Base-by-base conservation (phyloP, 2,329 filamentous ascomycete genomes). In the Thielaviopsis musarum region DNA sequence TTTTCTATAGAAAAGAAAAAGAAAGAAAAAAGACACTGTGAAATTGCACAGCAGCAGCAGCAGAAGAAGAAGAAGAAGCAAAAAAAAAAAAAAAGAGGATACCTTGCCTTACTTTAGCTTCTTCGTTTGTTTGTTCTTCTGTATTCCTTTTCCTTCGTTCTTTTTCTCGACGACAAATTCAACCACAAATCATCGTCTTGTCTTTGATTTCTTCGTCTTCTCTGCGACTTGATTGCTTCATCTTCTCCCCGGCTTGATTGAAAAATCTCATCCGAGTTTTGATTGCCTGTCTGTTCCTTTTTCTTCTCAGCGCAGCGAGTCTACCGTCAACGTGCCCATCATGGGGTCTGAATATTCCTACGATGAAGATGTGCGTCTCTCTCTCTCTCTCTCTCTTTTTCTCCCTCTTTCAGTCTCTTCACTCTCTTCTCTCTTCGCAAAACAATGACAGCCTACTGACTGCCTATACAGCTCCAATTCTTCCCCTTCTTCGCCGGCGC, bases 401-500 rank as follows among this genome's bases (percentile, higher is more conserved):
- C 22, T 17, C 21, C 30, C 10, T 26, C 30, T 45, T n/a, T 15
- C 34, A 24, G 72, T 59, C 21, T 34, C 10, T 17, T n/a, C n/a
- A n/a, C 13, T 15, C 15, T 55, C 12, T 49, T 13, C n/a, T 17
- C 19, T 49, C n/a, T 38, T 15, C 34, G 21, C 6, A 6, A 26
- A 26, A 6, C 24, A 26, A 26, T 26, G 24, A 26, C 24, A 26
- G 22, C 53, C 26, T n/a, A 55, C 45, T 59, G 34, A 7, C 21
- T n/a, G n/a, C n/a, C 38, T 48, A 13, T 21, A 54, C 62, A 93
- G 82, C 91, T 90, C 67, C 88, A 96, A 81, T 96, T 96, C 77
- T 98, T 96, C 78, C 93, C 94, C 66, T 95, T 95, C 81, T 98
- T 98, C 77, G 85, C 97, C 74, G 84, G 96, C 70, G 96, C 91